Evolutionary conservation across 306 rosid genomes (phyloP).

Genomic region (Parietaria judaica): DNA sequence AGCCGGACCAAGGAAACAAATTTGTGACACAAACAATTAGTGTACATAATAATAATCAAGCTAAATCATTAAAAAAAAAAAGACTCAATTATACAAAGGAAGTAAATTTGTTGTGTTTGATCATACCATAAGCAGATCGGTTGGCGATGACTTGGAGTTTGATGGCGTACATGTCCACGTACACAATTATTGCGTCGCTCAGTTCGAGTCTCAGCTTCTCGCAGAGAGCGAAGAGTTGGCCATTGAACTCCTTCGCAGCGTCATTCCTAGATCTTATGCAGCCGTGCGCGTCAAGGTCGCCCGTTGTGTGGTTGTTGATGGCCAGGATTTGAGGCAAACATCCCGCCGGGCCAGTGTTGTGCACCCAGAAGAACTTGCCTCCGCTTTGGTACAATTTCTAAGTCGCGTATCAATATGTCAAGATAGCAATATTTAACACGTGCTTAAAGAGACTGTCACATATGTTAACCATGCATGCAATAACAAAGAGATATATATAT

Average conservation of each 20-base stretch:
- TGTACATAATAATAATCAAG: too few species aligned
- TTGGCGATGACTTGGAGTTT: conserved; percentile 21
- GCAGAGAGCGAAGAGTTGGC: conserved; percentile 12
- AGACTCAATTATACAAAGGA: too few species aligned
- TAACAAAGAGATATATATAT: neutral
- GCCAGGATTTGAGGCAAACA: conserved; percentile 24
- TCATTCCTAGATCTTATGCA: conserved; percentile 21
- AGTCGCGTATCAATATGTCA: too few species aligned
- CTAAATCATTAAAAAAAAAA: too few species aligned
- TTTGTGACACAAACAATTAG: too few species aligned
- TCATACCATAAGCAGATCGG: conserved; percentile 9
- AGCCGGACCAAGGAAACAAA: too few species aligned
- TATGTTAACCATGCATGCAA: too few species aligned
- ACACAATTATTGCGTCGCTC: conserved; percentile 21
- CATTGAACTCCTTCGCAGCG: conserved; percentile 22
- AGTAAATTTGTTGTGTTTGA: too few species aligned
- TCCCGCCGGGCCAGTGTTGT: conserved; percentile 26
- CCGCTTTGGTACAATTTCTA: conserved; percentile 3
- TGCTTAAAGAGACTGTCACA: too few species aligned
- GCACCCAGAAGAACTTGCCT: conserved; percentile 18
- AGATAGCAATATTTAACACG: neutral
- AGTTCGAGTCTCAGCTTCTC: conserved; percentile 17
- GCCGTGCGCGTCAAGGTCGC: conserved; percentile 11
- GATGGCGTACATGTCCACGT: conserved; percentile 23
- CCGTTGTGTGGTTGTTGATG: neutral